phyloP scores from a whole-genome alignment of 495 filamentous ascomycete species.

The Penicillium steckii region DNA sequence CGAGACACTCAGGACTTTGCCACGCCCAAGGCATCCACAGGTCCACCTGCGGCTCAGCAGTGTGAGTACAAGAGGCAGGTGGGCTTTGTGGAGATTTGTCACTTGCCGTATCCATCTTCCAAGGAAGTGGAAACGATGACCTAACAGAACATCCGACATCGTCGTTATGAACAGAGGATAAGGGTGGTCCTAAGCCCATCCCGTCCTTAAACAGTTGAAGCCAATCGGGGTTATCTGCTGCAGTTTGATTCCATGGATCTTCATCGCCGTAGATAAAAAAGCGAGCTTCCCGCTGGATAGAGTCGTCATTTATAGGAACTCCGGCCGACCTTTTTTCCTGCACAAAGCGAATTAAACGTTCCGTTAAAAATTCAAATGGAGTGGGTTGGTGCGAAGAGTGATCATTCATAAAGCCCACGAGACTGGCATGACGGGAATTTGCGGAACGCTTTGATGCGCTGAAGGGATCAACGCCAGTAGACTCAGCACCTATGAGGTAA shows the following conservation, averaged over 20 bases:
- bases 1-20: conserved; percentile 20
- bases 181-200: conserved; percentile 9
- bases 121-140: neutral
- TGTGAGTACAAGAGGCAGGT: too few species aligned
- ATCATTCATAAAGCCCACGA: neutral
- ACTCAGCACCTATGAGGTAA: conserved; percentile 31
- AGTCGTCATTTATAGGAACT: conserved; percentile 46
- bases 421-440: neutral
- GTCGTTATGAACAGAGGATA: neutral
- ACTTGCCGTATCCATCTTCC: neutral
- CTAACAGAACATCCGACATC: neutral
- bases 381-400: neutral
- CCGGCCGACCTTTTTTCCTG: conserved; percentile 33
- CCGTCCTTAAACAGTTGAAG: conserved; percentile 54
- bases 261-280: conserved; percentile 57
- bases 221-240: conserved; percentile 56
- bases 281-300: conserved; percentile 54
- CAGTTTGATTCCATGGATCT: conserved; percentile 63
- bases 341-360: conserved; percentile 43
- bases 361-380: conserved; percentile 10
- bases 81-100: too few species aligned
- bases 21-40: conserved; percentile 13
- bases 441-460: too few species aligned
- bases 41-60: too few species aligned
- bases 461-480: conserved; percentile 15